phyloP scores from a whole-genome alignment of 78 protist species.

The Creolimax fragrantissima region DNA sequence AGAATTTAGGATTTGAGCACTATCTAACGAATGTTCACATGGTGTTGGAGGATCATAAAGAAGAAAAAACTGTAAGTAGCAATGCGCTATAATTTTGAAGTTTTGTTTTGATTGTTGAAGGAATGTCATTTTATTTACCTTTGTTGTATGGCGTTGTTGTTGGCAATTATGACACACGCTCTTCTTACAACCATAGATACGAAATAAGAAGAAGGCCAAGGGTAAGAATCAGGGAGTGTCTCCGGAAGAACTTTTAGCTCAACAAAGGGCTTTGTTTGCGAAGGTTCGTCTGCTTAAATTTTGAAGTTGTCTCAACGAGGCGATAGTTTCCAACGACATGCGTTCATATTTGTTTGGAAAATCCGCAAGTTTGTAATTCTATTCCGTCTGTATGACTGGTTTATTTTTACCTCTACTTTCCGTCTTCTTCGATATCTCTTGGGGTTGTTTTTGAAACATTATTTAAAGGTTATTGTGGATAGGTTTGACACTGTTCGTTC shows the following conservation, averaged over 20 bases:
- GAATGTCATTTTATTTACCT: neutral
- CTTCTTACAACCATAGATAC: neutral
- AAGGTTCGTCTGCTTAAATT: neutral
- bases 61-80: neutral
- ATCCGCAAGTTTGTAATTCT: no score
- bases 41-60: neutral
- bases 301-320: no score
- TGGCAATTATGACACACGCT: neutral
- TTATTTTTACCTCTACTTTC: no score
- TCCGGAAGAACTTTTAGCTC: neutral
- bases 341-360: no score
- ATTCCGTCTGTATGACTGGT: no score
- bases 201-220: neutral
- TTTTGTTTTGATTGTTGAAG: neutral
- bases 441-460: no score
- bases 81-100: no score
- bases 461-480: no score
- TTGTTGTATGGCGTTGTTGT: neutral
- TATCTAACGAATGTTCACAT: neutral
- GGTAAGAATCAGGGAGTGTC: neutral
- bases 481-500: no score
- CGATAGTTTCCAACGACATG: no score
- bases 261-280: neutral
- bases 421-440: no score
- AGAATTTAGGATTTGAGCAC: neutral